Percentiles rank a stretch among this genome's conserved stretches.
Evolutionary conservation across 371 early-diverging fungal genomes (phyloP).

Genomic region (Mortierella sp.): DNA sequence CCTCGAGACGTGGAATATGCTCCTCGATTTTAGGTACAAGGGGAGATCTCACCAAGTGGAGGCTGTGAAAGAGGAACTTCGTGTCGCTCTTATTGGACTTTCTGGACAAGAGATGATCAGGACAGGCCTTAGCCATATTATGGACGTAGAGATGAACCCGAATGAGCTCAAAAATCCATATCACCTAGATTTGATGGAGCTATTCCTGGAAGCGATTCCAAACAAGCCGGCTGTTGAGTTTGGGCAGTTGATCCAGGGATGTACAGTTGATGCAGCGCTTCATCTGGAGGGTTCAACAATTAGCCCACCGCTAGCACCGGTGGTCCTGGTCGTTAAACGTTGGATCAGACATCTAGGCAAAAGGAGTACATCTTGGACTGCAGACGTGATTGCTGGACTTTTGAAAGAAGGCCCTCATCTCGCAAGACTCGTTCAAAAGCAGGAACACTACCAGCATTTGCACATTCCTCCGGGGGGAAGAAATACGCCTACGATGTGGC

Average conservation of each 20-base stretch:
- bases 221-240: slow-evolving; percentile 48
- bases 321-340: slow-evolving; percentile 44
- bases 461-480: slow-evolving; percentile 20
- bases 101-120: slow-evolving; percentile 41
- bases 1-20: slow-evolving; percentile 46
- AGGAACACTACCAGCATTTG: slow-evolving; percentile 25
- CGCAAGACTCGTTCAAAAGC: slow-evolving; percentile 31
- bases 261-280: slow-evolving; percentile 35
- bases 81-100: slow-evolving; percentile 31
- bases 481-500: slow-evolving; percentile 32
- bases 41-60: slow-evolving; percentile 49
- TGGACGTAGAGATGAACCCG: slow-evolving; percentile 49
- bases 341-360: slow-evolving; percentile 54
- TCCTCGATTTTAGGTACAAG: slow-evolving; percentile 51
- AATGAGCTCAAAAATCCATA: slow-evolving; percentile 49
- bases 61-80: slow-evolving; percentile 53
- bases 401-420: slow-evolving; percentile 34
- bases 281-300: slow-evolving; percentile 19
- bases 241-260: slow-evolving; percentile 48
- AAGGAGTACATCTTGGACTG: slow-evolving; percentile 37
- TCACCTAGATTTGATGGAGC: slow-evolving; percentile 53
- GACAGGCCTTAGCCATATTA: slow-evolving; percentile 46
- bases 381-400: slow-evolving; percentile 42
- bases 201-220: slow-evolving; percentile 41
- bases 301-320: slow-evolving; percentile 40